These are phyloP conservation scores for Drosera spatulata DNA, from an alignment of 179 eudicot species.

Conservation along the genomic window DNA sequence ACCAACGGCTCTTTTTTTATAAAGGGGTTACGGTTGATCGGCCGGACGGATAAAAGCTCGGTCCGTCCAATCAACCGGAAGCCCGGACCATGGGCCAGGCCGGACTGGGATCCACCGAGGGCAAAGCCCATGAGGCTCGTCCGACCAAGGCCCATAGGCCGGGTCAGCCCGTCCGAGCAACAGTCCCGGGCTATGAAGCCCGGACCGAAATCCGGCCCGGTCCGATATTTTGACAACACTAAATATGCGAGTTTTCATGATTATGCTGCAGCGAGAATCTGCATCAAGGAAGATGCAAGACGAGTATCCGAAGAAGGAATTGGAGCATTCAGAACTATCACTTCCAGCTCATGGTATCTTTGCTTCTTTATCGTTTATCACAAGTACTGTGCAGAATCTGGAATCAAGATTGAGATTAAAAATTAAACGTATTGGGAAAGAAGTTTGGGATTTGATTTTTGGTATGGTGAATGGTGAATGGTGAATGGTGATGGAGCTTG, in stretches of 20 bases:
- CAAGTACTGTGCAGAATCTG: background rate
- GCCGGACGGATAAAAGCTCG: too few relatives aligned
- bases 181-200: too few relatives aligned
- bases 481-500: conserved; percentile 9
- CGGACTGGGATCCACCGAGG: too few relatives aligned
- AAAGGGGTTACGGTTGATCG: too few relatives aligned
- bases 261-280: conserved; percentile 56
- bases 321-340: conserved; percentile 18
- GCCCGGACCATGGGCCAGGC: too few relatives aligned
- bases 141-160: too few relatives aligned
- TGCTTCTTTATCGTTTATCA: conserved; percentile 16
- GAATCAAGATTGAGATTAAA: background rate
- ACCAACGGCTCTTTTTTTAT: too few relatives aligned
- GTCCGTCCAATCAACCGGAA: too few relatives aligned
- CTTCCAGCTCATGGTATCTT: conserved; percentile 29
- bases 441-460: background rate
- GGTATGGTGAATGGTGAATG: conserved; percentile 13
- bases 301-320: conserved; percentile 26
- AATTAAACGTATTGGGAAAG: background rate
- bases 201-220: too few relatives aligned
- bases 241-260: background rate
- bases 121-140: too few relatives aligned
- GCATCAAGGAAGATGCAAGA: conserved; percentile 63
- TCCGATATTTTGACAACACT: too few relatives aligned
- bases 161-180: too few relatives aligned